Base-by-base conservation (phyloP, 805 yeast species). In the Yarrowia deformans region DNA sequence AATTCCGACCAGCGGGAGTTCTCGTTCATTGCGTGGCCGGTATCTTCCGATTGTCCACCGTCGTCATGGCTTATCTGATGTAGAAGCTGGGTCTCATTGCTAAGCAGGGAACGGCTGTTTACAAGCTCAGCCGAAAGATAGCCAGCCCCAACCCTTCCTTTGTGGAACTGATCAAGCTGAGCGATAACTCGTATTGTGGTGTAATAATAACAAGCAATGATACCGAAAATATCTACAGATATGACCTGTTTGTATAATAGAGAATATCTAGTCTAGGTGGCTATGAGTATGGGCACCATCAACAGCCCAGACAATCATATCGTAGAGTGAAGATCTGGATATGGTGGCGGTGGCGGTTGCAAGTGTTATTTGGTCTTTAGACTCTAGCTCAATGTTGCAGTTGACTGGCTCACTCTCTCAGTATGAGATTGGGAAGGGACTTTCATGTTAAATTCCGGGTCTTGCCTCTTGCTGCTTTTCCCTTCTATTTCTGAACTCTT, bases 41-140 rank as follows among this genome's bases (percentile, higher is more conserved):
- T 0, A 91, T 91, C 37, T 92, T 97, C 0, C 83, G 99, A 72
- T 90, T 97, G 7, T 94, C 90, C 0, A 88, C 98, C 0, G 88
- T 93, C 16, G 88, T 89, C 45, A 87, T 91, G 61, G 97, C 98
- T 0, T 97, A 91, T 77, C 85, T 93, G 52, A 94, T 95, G 97
- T 85, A 87, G 75, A 81, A 93, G 64, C 82, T 89, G 77, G 83
- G 86, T 1, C 81, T 91, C 74, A 79, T 81, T 13, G 79, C 85
- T 18, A 81, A 84, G 16, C 87, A 87, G 72, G 90, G 97, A 0
- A 73, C 91, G 8, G 88, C 89, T 78, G 94, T 94, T 0, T 88
- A 94, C n/a, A 88, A 85, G 73, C 32, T 68, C 9, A 71, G 72
- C 32, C 83, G 90, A 70, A 76, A 84, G 3, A 81, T 81, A 5